phyloP scores from a whole-genome alignment of 2,329 filamentous ascomycete genomes.

The Aspergillus brasiliensis region DNA sequence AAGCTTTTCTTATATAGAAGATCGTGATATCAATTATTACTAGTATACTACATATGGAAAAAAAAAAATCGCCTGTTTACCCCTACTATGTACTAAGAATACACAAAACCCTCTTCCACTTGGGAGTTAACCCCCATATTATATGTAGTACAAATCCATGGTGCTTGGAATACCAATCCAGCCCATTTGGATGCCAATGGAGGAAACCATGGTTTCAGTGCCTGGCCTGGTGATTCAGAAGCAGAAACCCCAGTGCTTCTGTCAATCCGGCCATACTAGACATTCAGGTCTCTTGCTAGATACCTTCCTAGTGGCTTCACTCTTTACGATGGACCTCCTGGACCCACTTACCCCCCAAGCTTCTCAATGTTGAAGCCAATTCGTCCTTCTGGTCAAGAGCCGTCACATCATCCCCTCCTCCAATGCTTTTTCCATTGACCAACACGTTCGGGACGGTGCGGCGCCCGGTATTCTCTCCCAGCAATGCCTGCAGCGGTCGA shows the following conservation, averaged over 20 bases:
- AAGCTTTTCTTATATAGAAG: background rate
- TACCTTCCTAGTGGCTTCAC: background rate
- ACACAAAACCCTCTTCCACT: background rate
- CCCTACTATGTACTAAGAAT: background rate
- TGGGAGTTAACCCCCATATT: background rate
- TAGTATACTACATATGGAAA: background rate
- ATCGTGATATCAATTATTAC: background rate
- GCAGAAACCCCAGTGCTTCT: background rate
- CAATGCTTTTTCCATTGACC: conserved; percentile 83
- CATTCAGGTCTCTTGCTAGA: background rate
- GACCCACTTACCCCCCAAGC: conserved; percentile 70
- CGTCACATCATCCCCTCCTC: conserved; percentile 83
- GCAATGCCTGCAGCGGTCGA: conserved; percentile 67
- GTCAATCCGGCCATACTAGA: background rate
- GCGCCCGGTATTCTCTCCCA: conserved; percentile 74
- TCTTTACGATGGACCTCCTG: conserved; percentile 36
- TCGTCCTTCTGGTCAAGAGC: conserved; percentile 68
- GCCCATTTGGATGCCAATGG: background rate
- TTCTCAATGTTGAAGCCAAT: conserved; percentile 70
- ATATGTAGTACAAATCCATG: background rate
- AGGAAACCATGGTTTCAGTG: background rate
- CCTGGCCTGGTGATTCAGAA: background rate
- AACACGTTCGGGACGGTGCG: conserved; percentile 90
- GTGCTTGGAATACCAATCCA: background rate
- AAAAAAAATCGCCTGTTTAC: background rate